Conservation (phyloP, 129 eudicot genomes). For the Gnaphalium uliginosum region DNA sequence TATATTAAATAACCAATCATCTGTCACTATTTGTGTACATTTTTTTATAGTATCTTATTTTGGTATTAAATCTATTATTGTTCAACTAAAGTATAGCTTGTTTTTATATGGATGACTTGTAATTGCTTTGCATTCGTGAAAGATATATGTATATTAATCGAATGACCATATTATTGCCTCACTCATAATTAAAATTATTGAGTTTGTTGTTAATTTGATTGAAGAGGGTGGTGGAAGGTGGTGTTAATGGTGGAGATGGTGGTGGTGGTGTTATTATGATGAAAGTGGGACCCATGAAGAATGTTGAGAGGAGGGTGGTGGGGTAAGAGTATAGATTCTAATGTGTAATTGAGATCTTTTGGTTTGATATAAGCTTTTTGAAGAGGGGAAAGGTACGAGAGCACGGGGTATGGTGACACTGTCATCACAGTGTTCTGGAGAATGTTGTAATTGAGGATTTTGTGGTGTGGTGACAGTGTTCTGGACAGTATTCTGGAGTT, state of each 20-base stretch:
- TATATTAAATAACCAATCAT: conserved; percentile 6
- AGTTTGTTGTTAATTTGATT: neutral
- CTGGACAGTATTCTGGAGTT: no score
- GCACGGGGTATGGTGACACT: no score
- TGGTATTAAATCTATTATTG: neutral
- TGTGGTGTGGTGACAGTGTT: no score
- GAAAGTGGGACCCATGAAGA: conserved; percentile 24
- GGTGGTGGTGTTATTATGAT: conserved; percentile 19
- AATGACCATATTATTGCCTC: no score
- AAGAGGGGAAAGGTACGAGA: conserved; percentile 42
- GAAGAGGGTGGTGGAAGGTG: conserved; percentile 24
- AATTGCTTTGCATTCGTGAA: conserved; percentile 4
- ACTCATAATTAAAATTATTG: no score
- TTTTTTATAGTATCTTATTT: neutral
- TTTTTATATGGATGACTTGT: neutral
- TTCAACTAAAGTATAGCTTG: neutral
- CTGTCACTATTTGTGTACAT: neutral
- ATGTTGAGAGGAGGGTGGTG: conserved; percentile 21
- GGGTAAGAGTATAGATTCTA: conserved; percentile 48
- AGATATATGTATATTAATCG: no score
- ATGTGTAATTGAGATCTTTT: conserved; percentile 37
- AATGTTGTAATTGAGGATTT: no score
- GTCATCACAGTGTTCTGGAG: no score
- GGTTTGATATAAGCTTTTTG: conserved; percentile 43
- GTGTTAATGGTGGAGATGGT: conserved; percentile 30